A percentile compares a stretch with the other conserved stretches of the same genome.
Conservation (phyloP, 495 filamentous ascomycete genomes). For the Evansstolkia leycettana region DNA sequence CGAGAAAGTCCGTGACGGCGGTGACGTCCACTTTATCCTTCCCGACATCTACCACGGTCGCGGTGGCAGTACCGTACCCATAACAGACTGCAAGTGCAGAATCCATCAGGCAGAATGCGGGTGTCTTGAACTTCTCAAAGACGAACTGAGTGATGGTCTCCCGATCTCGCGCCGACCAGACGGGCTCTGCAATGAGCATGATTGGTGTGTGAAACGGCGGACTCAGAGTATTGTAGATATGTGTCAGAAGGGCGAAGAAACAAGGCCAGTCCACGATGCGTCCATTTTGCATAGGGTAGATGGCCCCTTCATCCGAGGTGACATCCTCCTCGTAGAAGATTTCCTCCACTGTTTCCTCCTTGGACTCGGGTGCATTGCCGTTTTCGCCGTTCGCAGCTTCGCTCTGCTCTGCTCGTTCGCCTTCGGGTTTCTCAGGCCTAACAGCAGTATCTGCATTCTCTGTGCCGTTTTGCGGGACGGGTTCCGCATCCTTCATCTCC, state of each 20-base stretch:
- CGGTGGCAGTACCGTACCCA: slow-evolving; percentile 61
- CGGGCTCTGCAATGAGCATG: slow-evolving; percentile 72
- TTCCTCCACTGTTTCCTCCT: slow-evolving; percentile 26
- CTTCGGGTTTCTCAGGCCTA: slow-evolving; percentile 7
- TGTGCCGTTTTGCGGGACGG: slow-evolving; percentile 5
- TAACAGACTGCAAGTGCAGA: slow-evolving; percentile 72
- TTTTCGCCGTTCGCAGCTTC: slow-evolving; percentile 7
- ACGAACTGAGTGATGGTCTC: slow-evolving; percentile 80
- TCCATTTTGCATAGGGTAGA: slow-evolving; percentile 78
- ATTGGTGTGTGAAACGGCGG: slow-evolving; percentile 91
- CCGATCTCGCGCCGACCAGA: slow-evolving; percentile 73
- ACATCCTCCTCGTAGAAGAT: slow-evolving; percentile 74
- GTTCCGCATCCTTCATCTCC: slow-evolving; percentile 27
- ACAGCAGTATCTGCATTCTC: slow-evolving; percentile 6
- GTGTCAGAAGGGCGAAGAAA: slow-evolving; percentile 79
- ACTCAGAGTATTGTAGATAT: slow-evolving; percentile 77
- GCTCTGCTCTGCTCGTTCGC: slow-evolving; percentile 1
- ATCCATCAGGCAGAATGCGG: slow-evolving; percentile 78
- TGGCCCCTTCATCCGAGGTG: slow-evolving; percentile 74
- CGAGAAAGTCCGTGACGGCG: slow-evolving; percentile 64
- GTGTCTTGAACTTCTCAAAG: slow-evolving; percentile 93
- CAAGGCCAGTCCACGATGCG: slow-evolving; percentile 78
- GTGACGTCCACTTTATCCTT: slow-evolving; percentile 85
- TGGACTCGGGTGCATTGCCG: slow-evolving; percentile 8
- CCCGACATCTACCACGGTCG: slow-evolving; percentile 82